phyloP scores from a whole-genome alignment of 2,329 filamentous ascomycete species.

The Ilyonectria sp. region DNA sequence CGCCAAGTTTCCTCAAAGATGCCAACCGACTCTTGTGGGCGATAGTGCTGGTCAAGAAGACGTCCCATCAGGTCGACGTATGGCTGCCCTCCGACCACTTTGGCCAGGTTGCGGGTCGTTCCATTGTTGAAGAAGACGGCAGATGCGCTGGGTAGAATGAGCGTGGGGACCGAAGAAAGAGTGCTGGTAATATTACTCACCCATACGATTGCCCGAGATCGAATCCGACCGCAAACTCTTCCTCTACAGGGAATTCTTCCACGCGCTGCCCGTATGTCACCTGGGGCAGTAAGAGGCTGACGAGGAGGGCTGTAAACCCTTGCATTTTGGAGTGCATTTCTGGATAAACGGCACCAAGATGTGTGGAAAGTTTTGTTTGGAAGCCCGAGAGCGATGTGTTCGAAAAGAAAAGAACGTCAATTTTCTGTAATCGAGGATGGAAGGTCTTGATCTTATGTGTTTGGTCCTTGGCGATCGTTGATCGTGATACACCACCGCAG shows the following conservation, averaged over 20 bases:
- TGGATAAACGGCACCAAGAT: neutral
- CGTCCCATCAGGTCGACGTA: constrained; percentile 2
- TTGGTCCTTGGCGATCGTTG: no score
- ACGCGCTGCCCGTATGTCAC: neutral
- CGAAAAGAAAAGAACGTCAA: no score
- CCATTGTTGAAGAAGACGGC: constrained; percentile 4
- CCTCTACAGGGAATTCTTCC: neutral
- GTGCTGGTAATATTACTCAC: neutral
- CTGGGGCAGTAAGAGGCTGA: neutral
- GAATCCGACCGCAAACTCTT: neutral
- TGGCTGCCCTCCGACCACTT: neutral
- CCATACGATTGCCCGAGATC: neutral
- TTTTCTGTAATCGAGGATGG: no score
- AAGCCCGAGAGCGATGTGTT: no score
- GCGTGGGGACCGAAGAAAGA: neutral
- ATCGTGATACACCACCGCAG: no score
- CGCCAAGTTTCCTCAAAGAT: neutral
- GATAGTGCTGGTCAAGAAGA: neutral
- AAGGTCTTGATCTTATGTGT: no score
- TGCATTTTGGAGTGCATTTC: constrained; percentile 1
- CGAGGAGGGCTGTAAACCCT: neutral
- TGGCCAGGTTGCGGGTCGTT: neutral
- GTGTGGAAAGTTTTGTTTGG: neutral
- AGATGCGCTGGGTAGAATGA: neutral
- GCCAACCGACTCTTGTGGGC: neutral